Base-by-base conservation (phyloP, 2,329 filamentous ascomycete species). In the Alternaria ventricosa region DNA sequence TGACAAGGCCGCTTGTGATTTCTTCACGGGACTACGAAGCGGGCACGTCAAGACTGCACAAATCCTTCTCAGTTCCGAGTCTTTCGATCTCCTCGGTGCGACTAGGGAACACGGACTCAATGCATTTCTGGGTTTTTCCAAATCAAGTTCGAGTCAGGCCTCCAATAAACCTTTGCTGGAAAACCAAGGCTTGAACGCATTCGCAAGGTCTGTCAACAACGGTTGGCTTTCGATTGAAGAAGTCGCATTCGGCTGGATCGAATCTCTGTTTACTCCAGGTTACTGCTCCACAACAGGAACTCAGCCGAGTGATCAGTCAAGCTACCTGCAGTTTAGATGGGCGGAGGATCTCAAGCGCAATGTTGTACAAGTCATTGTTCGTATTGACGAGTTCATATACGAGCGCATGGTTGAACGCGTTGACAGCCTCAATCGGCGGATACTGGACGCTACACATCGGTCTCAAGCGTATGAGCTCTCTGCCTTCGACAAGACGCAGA, bases 41-140 rank as follows among this genome's bases (percentile, higher is more conserved):
- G 82, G 72, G 1, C 69, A 50, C 60, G 81, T 67, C 71, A 79
- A 72, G 71, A 75, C 66, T 81, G 85, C 85, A 71, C 84, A 71
- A 77, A 84, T 74, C 13, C 78, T 86, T 46, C 75, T 85, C 8
- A 82, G 83, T 62, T 81, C 80, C 57, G 84, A 88, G 61, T 82
- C 83, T 47, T 77, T 84, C 36, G 84, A 86, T 25, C 72, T 85
- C 55, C 81, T 83, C 11, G 84, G 83, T 27, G 78, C 78, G n/a
- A 82, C 86, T 12, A 80, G 82, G 58, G 83, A 85, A 50, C 82
- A 84, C 46, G 86, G 85, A 2, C 69, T 88, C 49, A 83, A 85
- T 56, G 82, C 87, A 6, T 88, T 88, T 62, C 78, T 87, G n/a
- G 86, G 87, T 44, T 85, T 87, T 69, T 84, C 86, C 3, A 86